Evolutionary conservation across 768 basidiomycete species (phyloP).

Genomic region (Boletus sensibilis): DNA sequence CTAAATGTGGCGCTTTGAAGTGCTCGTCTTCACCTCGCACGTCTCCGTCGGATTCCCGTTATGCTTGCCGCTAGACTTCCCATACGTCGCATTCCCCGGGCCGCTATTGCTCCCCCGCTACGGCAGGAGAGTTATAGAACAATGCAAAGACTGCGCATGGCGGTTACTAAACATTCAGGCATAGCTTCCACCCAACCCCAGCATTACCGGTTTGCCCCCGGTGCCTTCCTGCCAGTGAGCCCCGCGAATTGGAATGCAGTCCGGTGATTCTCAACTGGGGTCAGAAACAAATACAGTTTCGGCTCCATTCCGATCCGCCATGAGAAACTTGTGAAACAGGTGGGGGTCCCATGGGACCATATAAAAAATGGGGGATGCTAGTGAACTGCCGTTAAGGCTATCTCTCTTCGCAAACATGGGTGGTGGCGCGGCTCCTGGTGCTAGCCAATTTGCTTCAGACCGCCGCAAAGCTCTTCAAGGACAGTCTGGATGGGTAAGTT

Average conservation of each 20-base stretch:
- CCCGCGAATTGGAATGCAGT: not conserved
- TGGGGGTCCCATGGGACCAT: not conserved
- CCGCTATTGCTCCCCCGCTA: not conserved
- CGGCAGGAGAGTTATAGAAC: not conserved
- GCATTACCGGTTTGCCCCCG: not conserved
- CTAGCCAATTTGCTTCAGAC: slow-evolving; percentile 35
- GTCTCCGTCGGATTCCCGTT: not conserved
- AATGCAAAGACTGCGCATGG: not conserved
- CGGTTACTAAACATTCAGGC: not conserved
- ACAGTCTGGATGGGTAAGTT: slow-evolving; percentile 62
- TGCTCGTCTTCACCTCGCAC: no score
- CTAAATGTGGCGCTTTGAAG: not conserved
- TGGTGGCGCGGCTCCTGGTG: slow-evolving; percentile 38
- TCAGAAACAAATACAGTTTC: not conserved
- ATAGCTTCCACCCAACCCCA: not conserved
- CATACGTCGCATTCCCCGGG: not conserved
- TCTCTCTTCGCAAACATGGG: slow-evolving; percentile 36
- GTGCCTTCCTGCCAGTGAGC: not conserved
- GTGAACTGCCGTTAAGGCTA: no score
- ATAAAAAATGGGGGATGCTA: not conserved
- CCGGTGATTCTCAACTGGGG: not conserved
- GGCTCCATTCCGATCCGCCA: not conserved
- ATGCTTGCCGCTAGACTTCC: not conserved
- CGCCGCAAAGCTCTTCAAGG: slow-evolving; percentile 59
- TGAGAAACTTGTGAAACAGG: not conserved